Conservation (phyloP, 2,329 filamentous ascomycete genomes). For the Fusarium mangiferae region DNA sequence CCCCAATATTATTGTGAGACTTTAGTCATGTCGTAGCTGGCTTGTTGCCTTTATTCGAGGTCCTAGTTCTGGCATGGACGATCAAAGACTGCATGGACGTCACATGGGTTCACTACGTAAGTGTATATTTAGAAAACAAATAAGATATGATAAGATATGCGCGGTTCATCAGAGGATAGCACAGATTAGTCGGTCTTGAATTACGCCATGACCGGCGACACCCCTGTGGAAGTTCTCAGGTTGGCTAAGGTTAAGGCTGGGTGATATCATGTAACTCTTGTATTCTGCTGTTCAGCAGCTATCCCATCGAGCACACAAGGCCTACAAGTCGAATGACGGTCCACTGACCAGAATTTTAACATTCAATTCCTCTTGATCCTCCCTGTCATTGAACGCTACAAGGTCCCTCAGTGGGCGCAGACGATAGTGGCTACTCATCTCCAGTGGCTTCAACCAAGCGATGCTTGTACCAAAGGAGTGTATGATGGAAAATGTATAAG, state of each 20-base stretch:
- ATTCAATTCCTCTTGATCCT: not conserved
- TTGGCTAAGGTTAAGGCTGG: not conserved
- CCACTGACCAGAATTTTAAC: not conserved
- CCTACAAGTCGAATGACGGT: not conserved
- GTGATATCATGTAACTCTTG: not conserved
- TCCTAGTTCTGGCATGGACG: not conserved
- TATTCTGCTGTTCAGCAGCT: not conserved
- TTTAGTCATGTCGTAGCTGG: not conserved
- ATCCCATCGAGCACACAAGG: not conserved
- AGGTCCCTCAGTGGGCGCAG: not conserved
- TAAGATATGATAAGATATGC: not conserved
- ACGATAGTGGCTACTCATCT: not conserved
- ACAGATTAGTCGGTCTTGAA: too few relatives aligned
- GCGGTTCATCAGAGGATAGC: not conserved
- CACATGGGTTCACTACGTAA: not conserved
- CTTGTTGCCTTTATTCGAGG: not conserved
- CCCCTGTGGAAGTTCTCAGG: not conserved
- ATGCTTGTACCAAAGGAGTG: too few relatives aligned
- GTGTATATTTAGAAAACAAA: not conserved
- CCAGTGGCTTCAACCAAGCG: not conserved
- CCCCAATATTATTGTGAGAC: too few relatives aligned
- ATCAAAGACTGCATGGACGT: not conserved
- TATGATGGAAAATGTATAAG: not conserved
- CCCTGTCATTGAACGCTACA: not conserved
- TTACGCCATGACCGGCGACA: not conserved